These are phyloP conservation scores for Mycena sp. DNA, from an alignment of 1,284 basidiomycete genomes.

Conservation along the genomic window DNA sequence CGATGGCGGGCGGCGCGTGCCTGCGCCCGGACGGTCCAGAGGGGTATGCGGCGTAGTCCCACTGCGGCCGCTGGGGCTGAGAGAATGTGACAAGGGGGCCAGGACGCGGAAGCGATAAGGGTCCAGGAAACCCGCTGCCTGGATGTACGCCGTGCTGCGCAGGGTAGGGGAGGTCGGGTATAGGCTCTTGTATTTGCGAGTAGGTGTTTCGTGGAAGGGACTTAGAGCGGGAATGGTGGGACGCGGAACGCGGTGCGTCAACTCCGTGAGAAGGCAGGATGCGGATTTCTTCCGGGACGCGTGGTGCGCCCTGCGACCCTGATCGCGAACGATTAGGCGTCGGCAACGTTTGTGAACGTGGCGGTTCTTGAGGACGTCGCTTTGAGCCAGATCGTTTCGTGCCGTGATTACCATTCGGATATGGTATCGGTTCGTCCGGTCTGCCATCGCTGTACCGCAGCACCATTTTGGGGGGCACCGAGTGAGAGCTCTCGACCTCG, in stretches of 20 bases:
- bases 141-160: conserved; percentile 31
- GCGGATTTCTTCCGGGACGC: conserved; percentile 62
- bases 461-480: conserved; percentile 75
- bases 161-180: conserved; percentile 38
- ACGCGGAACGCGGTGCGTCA: conserved; percentile 40
- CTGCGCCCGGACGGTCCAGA: conserved; percentile 41
- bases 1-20: conserved; percentile 57
- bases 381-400: conserved; percentile 31
- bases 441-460: conserved; percentile 72
- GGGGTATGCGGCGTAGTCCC: conserved; percentile 36
- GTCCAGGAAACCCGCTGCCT: conserved; percentile 25
- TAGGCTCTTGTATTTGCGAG: conserved; percentile 34
- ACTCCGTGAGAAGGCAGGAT: conserved; percentile 58
- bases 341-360: conserved; percentile 30
- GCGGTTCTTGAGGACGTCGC: conserved; percentile 17
- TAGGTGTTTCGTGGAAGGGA: conserved; percentile 53
- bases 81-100: conserved; percentile 31
- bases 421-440: conserved; percentile 66
- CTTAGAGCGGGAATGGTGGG: conserved; percentile 49
- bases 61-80: conserved; percentile 36
- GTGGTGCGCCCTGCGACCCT: conserved; percentile 45
- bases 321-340: conserved; percentile 44
- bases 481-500: conserved; percentile 70
- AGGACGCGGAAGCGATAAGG: conserved; percentile 27
- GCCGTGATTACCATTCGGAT: conserved; percentile 27